These are phyloP conservation scores for Leishmania arabica DNA, from an alignment of 208 protist genomes.

Conservation along the genomic window DNA sequence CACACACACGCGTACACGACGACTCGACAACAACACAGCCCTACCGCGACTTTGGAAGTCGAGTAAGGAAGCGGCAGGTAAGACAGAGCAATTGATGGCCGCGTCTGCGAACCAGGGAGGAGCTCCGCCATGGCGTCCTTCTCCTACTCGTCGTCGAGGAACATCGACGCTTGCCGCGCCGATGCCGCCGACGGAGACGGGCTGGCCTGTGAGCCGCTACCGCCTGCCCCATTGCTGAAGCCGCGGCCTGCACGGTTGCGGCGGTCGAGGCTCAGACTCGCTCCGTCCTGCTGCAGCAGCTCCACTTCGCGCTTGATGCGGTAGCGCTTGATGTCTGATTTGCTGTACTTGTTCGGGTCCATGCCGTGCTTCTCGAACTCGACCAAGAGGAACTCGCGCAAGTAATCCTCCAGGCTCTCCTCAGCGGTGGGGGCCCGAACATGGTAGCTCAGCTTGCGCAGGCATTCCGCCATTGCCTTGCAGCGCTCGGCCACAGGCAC, in stretches of 20 bases:
- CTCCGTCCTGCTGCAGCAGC: slow-evolving; percentile 77
- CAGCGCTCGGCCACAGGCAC: slow-evolving; percentile 50
- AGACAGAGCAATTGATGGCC: not conserved
- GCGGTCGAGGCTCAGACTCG: slow-evolving; percentile 66
- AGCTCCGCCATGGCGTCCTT: not conserved
- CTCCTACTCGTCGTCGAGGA: slow-evolving; percentile 68
- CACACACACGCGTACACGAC: not conserved
- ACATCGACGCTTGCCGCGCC: slow-evolving; percentile 51
- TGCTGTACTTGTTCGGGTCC: slow-evolving; percentile 66
- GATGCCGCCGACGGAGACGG: slow-evolving; percentile 14
- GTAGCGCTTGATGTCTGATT: slow-evolving; percentile 67
- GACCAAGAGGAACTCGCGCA: slow-evolving; percentile 54
- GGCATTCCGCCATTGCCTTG: slow-evolving; percentile 72
- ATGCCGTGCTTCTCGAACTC: slow-evolving; percentile 75
- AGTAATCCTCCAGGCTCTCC: slow-evolving; percentile 69
- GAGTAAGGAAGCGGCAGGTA: not conserved
- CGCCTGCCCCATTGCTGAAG: slow-evolving; percentile 19
- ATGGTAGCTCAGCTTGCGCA: slow-evolving; percentile 68
- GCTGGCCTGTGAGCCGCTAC: not conserved
- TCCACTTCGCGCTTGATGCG: slow-evolving; percentile 68
- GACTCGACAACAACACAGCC: not conserved
- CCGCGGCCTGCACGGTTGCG: slow-evolving; percentile 62
- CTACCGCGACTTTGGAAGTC: not conserved
- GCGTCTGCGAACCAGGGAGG: not conserved
- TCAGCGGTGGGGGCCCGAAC: slow-evolving; percentile 43